A percentile compares a stretch with the other conserved stretches of the same genome.
Evolutionary conservation across 2,329 filamentous ascomycete genomes (phyloP).

Genomic region (Pyricularia sp.): DNA sequence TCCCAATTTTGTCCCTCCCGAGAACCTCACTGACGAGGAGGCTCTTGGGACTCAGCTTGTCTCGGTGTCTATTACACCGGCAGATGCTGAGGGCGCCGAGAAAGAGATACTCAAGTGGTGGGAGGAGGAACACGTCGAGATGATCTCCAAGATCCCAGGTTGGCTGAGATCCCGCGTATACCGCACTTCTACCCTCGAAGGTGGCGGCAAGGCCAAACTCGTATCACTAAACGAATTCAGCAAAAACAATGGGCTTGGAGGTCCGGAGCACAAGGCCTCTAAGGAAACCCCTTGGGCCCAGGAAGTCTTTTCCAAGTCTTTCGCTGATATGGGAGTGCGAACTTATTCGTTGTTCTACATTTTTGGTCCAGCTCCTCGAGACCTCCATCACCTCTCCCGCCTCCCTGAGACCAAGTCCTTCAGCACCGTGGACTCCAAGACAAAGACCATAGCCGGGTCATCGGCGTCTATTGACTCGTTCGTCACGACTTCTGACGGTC

Average conservation of each 20-base stretch:
- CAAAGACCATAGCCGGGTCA: constrained; percentile 36
- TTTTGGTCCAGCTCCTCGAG: constrained; percentile 62
- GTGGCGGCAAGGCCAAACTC: constrained; percentile 39
- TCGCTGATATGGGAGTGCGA: constrained; percentile 43
- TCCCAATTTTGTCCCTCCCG: constrained; percentile 43
- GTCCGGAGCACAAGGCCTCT: constrained; percentile 49
- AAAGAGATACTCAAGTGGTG: constrained; percentile 56
- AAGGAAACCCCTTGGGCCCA: constrained; percentile 48
- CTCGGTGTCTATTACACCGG: constrained; percentile 43
- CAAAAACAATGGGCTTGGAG: constrained; percentile 51
- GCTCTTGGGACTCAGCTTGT: constrained; percentile 48
- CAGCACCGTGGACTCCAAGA: constrained; percentile 39
- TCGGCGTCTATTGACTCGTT: constrained; percentile 50
- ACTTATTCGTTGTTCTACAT: constrained; percentile 64
- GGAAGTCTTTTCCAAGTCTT: constrained; percentile 44
- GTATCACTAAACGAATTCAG: constrained; percentile 62
- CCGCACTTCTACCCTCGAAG: constrained; percentile 50
- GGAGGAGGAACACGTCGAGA: constrained; percentile 56
- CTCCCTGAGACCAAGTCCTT: constrained; percentile 35
- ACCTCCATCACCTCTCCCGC: constrained; percentile 44
- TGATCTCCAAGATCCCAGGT: constrained; percentile 62
- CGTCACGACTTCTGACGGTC: constrained; percentile 52
- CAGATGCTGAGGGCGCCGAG: constrained; percentile 30
- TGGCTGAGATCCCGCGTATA: constrained; percentile 66
- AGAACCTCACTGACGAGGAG: constrained; percentile 45